phyloP scores from a whole-genome alignment of 352 stramenopile species.

The Phytophthora cactorum region DNA sequence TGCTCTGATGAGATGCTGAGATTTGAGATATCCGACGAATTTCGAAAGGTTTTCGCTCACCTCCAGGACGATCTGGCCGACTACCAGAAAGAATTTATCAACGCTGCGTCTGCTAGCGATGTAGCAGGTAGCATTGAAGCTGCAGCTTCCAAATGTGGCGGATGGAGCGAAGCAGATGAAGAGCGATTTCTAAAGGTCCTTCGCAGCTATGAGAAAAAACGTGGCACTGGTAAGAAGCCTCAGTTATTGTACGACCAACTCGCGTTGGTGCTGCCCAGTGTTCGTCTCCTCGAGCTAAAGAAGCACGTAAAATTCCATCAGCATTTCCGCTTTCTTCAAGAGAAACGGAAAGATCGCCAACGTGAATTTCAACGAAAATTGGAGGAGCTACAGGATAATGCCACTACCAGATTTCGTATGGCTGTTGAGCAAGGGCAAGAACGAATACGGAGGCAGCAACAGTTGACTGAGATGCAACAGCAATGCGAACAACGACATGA shows the following conservation, averaged over 20 bases:
- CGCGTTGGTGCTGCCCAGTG: slow-evolving; percentile 46
- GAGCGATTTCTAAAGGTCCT: slow-evolving; percentile 67
- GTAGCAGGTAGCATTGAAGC: slow-evolving; percentile 42
- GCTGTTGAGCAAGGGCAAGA: slow-evolving; percentile 38
- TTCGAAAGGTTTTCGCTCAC: slow-evolving; percentile 31
- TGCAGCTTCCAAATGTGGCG: slow-evolving; percentile 45
- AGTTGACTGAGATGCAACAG: slow-evolving; percentile 45
- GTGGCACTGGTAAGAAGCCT: slow-evolving; percentile 41
- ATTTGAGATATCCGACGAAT: slow-evolving; percentile 49
- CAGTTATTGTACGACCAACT: slow-evolving; percentile 74
- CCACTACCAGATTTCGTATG: slow-evolving; percentile 37
- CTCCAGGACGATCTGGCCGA: slow-evolving; percentile 39
- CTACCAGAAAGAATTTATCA: slow-evolving; percentile 50
- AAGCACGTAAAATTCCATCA: slow-evolving; percentile 71
- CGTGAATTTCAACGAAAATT: slow-evolving; percentile 51
- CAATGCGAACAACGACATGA: slow-evolving; percentile 50
- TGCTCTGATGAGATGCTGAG: slow-evolving; percentile 53
- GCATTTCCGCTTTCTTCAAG: slow-evolving; percentile 54
- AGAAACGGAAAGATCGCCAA: slow-evolving; percentile 60
- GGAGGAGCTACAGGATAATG: slow-evolving; percentile 33
- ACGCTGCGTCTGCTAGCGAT: slow-evolving; percentile 37
- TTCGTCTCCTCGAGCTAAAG: slow-evolving; percentile 46
- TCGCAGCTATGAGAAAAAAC: slow-evolving; percentile 50
- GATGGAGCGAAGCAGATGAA: slow-evolving; percentile 57
- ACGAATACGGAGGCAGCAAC: slow-evolving; percentile 30